Evolutionary conservation across 352 stramenopile genomes (phyloP).

Genomic region (Globisporangium canariense): DNA sequence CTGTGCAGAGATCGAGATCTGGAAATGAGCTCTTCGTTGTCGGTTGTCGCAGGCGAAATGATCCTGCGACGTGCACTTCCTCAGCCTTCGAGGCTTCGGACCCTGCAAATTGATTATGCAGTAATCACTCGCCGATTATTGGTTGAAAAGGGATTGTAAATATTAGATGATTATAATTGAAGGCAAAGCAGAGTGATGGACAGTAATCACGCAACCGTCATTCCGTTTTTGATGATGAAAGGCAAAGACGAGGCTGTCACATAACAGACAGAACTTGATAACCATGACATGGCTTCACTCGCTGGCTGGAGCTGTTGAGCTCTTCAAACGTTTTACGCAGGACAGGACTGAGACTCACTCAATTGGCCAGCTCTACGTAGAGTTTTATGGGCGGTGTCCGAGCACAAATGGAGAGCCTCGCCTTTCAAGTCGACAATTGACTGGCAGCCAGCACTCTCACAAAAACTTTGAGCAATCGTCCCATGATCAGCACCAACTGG

Average conservation of each 20-base stretch:
- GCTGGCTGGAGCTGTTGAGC: no score
- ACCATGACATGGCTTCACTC: not conserved
- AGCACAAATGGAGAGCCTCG: no score
- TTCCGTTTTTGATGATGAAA: slow-evolving; percentile 2
- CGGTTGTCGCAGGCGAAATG: not conserved
- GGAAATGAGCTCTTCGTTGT: not conserved
- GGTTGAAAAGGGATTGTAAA: not conserved
- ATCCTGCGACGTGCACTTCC: not conserved
- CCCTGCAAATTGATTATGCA: no score
- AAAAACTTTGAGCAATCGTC: no score
- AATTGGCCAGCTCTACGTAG: no score
- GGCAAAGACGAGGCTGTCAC: not conserved
- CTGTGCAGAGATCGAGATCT: not conserved
- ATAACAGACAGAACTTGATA: not conserved
- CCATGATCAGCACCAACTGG: no score
- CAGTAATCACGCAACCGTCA: slow-evolving; percentile 5
- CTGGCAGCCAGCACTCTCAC: no score
- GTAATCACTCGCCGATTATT: not conserved
- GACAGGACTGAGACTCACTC: no score
- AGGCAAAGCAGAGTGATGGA: not conserved
- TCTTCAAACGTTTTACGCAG: no score
- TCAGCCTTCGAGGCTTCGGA: not conserved
- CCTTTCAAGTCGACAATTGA: no score
- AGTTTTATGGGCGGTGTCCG: no score
- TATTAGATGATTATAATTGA: not conserved